Evolutionary conservation across 768 basidiomycete genomes (phyloP).

Genomic region (Paxillus rubicundulus): DNA sequence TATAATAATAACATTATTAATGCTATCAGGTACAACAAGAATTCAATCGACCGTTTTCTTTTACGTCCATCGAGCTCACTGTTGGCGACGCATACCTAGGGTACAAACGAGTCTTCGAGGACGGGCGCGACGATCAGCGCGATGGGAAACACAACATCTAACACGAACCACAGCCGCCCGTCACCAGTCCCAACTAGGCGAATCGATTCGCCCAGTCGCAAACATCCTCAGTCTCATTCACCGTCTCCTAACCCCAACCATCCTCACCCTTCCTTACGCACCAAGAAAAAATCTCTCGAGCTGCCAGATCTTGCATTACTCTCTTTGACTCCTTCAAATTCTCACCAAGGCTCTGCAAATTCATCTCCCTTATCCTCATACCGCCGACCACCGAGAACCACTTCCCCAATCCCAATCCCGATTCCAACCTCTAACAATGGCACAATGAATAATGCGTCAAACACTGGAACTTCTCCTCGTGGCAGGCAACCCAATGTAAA

Average conservation of each 20-base stretch:
- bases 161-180: constrained; percentile 27
- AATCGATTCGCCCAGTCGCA: constrained; percentile 24
- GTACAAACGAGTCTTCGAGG: constrained; percentile 8
- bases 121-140: constrained; percentile 22
- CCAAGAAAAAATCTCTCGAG: constrained; percentile 72
- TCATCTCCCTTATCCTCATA: constrained; percentile 41
- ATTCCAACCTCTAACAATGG: constrained; percentile 38
- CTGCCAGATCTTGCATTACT: constrained; percentile 67
- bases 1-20: neutral
- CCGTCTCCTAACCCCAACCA: constrained; percentile 40
- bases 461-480: constrained; percentile 35
- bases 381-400: constrained; percentile 40
- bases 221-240: constrained; percentile 28
- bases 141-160: constrained; percentile 36
- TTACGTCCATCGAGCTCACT: constrained; percentile 32
- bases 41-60: constrained; percentile 26
- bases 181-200: constrained; percentile 22
- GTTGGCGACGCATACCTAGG: constrained; percentile 19
- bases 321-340: constrained; percentile 42
- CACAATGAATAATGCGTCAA: constrained; percentile 35
- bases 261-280: constrained; percentile 59
- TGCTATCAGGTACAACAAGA: neutral
- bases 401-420: constrained; percentile 51
- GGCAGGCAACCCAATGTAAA: constrained; percentile 34
- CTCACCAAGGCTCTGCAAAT: constrained; percentile 35